Conservation (phyloP, 2,329 filamentous ascomycete species). For the Ophiosphaerella korrae region DNA sequence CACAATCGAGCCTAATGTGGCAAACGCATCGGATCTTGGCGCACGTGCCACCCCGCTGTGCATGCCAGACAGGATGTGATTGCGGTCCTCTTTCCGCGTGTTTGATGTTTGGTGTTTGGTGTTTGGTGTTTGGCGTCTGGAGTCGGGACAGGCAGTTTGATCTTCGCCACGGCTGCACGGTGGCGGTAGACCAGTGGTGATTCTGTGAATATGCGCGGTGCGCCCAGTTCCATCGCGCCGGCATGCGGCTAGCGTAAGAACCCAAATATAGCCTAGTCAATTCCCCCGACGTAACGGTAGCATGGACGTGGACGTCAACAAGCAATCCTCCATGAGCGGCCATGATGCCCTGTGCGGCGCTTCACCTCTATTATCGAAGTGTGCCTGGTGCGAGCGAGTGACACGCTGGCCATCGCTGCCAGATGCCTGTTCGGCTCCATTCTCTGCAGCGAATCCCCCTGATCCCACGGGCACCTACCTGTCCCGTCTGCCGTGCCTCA, state of each 20-base stretch:
- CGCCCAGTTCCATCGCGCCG: slow-evolving; percentile 14
- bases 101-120: too few relatives aligned
- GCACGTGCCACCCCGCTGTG: slow-evolving; percentile 16
- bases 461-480: slow-evolving; percentile 32
- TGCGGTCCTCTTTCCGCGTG: too few relatives aligned
- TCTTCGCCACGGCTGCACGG: slow-evolving; percentile 16
- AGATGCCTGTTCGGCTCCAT: slow-evolving; percentile 13
- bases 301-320: slow-evolving; percentile 30
- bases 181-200: slow-evolving; percentile 23
- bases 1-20: not conserved
- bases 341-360: slow-evolving; percentile 28
- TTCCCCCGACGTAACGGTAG: slow-evolving; percentile 40
- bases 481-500: slow-evolving; percentile 37
- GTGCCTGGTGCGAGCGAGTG: slow-evolving; percentile 26
- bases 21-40: slow-evolving; percentile 1
- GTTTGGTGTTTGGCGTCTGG: too few relatives aligned
- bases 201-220: slow-evolving; percentile 34
- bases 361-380: slow-evolving; percentile 19
- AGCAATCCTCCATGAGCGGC: slow-evolving; percentile 34
- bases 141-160: not conserved
- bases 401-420: slow-evolving; percentile 18
- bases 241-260: slow-evolving; percentile 15
- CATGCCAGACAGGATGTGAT: too few relatives aligned
- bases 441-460: slow-evolving; percentile 10
- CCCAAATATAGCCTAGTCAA: slow-evolving; percentile 27